Conservation (phyloP, 78 protist genomes). For the Dictyostelium citrinum region DNA sequence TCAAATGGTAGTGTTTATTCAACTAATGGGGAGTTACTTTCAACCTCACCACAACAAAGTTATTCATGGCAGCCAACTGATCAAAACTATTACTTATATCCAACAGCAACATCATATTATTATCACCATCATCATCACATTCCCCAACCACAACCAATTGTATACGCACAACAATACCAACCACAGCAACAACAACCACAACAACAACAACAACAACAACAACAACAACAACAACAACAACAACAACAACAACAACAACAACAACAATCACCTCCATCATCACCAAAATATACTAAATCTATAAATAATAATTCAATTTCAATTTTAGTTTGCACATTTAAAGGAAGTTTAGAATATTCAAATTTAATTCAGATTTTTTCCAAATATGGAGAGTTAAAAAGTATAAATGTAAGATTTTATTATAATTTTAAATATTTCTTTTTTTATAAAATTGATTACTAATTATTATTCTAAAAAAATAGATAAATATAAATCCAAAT, state of each 20-base stretch:
- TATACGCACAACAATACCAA: background rate
- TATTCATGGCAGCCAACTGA: background rate
- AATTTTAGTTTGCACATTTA: slow-evolving; percentile 34
- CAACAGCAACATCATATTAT: background rate
- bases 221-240: background rate
- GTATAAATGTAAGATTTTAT: slow-evolving; percentile 43
- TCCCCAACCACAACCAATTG: slow-evolving; percentile 2
- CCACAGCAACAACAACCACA: background rate
- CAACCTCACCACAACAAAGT: background rate
- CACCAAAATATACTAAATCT: background rate
- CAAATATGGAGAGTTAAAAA: slow-evolving; percentile 51
- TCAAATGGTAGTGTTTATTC: background rate
- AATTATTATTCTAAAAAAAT: background rate
- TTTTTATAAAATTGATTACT: background rate
- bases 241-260: background rate
- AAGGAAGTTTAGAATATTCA: slow-evolving; percentile 16
- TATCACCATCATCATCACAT: background rate
- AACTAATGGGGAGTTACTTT: background rate
- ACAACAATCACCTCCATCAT: background rate
- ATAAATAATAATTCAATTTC: background rate
- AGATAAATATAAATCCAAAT: slow-evolving; percentile 36
- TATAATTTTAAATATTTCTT: no score
- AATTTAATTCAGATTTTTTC: slow-evolving; percentile 23
- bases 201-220: background rate
- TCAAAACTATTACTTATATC: background rate